Percentiles rank a stretch among this genome's conserved stretches.
phyloP scores from a whole-genome alignment of 164 flowering plant genomes.

The Tetrastigma voinierianum region DNA sequence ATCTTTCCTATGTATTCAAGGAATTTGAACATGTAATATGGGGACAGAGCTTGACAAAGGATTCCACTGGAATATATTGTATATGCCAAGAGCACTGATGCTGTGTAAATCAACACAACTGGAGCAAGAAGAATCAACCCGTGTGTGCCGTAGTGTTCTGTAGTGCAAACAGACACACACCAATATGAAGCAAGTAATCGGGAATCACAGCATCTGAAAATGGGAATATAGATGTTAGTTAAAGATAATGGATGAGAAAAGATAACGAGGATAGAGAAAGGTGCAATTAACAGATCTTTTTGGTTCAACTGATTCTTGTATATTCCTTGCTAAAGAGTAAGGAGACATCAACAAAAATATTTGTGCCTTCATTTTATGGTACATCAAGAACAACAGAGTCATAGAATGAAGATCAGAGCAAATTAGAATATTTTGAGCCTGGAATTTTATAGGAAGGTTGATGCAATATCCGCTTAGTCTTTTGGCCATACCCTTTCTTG shows the following conservation, averaged over 20 bases:
- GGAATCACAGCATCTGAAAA: constrained; percentile 84
- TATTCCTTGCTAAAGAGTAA: not conserved
- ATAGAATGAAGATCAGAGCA: not conserved
- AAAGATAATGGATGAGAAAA: not conserved
- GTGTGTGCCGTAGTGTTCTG: constrained; percentile 94
- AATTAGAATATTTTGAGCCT: not conserved
- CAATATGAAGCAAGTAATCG: constrained; percentile 73
- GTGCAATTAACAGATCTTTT: not conserved
- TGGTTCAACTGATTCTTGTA: not conserved
- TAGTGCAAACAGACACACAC: constrained; percentile 76
- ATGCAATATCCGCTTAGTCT: not conserved
- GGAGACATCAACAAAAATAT: not conserved
- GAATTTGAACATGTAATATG: constrained; percentile 91
- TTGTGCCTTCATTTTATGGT: not conserved
- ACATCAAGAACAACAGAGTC: not conserved
- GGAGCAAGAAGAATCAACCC: constrained; percentile 86
- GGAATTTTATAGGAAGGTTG: not conserved
- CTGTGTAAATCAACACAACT: constrained; percentile 65
- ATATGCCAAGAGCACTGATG: constrained; percentile 84
- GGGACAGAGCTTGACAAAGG: constrained; percentile 90
- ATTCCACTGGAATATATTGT: constrained; percentile 83
- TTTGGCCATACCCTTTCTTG: too few relatives aligned
- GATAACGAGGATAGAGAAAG: not conserved
- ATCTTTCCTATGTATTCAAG: constrained; percentile 73
- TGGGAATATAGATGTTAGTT: not conserved